These are phyloP conservation scores for Inosperma sp. DNA, from an alignment of 768 basidiomycete species.

Conservation along the genomic window DNA sequence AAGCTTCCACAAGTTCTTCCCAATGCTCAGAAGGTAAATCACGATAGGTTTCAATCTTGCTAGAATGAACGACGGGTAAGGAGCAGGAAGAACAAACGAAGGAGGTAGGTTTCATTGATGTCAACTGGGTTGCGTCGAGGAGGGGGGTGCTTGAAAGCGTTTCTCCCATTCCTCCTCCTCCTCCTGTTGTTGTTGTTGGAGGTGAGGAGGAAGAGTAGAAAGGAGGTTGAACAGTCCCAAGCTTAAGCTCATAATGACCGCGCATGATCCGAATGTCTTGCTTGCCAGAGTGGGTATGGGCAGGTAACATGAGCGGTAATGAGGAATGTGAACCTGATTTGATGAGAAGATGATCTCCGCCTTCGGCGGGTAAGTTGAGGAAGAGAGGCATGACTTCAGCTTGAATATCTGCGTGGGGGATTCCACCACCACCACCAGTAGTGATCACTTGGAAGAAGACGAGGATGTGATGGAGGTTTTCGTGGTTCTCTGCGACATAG, in stretches of 20 bases:
- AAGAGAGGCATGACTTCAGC: conserved; percentile 60
- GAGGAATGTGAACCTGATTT: conserved; percentile 57
- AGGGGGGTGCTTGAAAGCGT: conserved; percentile 42
- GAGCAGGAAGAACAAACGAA: conserved; percentile 82
- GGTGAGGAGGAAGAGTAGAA: conserved; percentile 3
- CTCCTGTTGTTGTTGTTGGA: conserved; percentile 20
- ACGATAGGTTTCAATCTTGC: conserved; percentile 52
- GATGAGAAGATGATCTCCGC: conserved; percentile 57
- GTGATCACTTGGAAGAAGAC: conserved; percentile 71
- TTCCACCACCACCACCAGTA: conserved; percentile 43
- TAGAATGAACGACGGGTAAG: conserved; percentile 61
- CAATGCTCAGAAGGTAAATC: conserved; percentile 96
- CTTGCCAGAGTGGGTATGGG: conserved; percentile 53
- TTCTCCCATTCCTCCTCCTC: conserved; percentile 23
- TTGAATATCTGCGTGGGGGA: conserved; percentile 49
- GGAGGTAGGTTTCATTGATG: conserved; percentile 48
- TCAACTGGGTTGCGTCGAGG: conserved; percentile 67
- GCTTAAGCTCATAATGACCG: conserved; percentile 69
- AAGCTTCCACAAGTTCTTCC: conserved; percentile 95
- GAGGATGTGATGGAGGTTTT: conserved; percentile 75
- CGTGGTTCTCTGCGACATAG: conserved; percentile 74
- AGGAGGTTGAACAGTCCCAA: conserved; percentile 37
- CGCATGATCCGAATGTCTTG: conserved; percentile 53
- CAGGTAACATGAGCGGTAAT: conserved; percentile 52
- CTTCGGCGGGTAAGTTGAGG: conserved; percentile 34